phyloP scores from a whole-genome alignment of 1,284 basidiomycete genomes.

The Polyporus tsugae region DNA sequence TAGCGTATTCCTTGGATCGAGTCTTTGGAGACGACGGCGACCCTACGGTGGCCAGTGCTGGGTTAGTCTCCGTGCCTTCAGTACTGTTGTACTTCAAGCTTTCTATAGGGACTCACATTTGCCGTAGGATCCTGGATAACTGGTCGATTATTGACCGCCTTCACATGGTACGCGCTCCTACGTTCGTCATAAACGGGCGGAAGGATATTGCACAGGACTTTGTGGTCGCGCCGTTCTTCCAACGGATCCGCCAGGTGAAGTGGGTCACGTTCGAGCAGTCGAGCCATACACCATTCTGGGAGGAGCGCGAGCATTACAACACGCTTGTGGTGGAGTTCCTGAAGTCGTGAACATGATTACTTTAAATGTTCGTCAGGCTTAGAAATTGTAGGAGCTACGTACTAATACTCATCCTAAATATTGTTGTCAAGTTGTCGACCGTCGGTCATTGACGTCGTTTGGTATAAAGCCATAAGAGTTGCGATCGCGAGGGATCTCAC shows the following conservation, averaged over 20 bases:
- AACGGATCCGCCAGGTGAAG: conserved; percentile 34
- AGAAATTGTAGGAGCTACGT: no score
- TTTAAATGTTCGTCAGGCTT: background rate
- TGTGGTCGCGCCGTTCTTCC: conserved; percentile 35
- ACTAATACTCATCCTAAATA: no score
- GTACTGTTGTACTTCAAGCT: background rate
- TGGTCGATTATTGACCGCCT: conserved; percentile 40
- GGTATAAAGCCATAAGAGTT: no score
- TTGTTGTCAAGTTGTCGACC: no score
- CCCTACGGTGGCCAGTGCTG: conserved; percentile 31
- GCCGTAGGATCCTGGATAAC: conserved; percentile 27
- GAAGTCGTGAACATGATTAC: conserved; percentile 2
- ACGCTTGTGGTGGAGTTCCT: conserved; percentile 31
- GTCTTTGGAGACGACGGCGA: conserved; percentile 32
- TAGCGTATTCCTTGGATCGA: conserved; percentile 27
- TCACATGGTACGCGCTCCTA: conserved; percentile 36
- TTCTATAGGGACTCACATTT: background rate
- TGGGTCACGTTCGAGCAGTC: conserved; percentile 39
- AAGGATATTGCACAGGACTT: conserved; percentile 39
- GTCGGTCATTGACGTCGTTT: no score
- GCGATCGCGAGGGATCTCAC: conserved; percentile 21
- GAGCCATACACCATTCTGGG: conserved; percentile 39
- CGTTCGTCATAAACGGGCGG: conserved; percentile 40
- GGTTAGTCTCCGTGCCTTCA: conserved; percentile 22
- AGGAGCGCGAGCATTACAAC: conserved; percentile 37